Evolutionary conservation across 2,329 filamentous ascomycete genomes (phyloP).

Genomic region (Fusarium camptoceras): DNA sequence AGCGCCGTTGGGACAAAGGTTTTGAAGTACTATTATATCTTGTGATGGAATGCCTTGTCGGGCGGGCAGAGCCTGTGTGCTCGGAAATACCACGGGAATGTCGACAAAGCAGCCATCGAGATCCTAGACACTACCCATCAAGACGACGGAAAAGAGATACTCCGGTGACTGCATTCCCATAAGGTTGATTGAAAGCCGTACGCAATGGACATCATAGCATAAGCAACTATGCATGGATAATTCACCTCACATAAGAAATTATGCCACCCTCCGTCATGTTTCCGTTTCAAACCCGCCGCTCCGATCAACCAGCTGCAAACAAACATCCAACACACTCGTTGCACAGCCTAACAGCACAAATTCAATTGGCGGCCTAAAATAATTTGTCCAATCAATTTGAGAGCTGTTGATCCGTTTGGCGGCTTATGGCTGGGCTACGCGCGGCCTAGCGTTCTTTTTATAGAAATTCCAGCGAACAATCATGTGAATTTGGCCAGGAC

Average conservation of each 20-base stretch:
- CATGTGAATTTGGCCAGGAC: neutral
- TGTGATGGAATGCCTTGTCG: neutral
- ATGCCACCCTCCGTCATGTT: neutral
- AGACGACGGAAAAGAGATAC: neutral
- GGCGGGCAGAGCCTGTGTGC: neutral
- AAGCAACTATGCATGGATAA: neutral
- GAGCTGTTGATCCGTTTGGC: neutral
- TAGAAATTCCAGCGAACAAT: constrained; percentile 16
- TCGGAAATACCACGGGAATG: neutral
- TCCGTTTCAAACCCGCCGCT: neutral
- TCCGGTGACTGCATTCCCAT: neutral
- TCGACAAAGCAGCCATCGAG: neutral
- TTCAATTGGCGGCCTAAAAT: neutral
- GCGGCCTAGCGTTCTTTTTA: constrained; percentile 25
- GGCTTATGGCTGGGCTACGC: constrained; percentile 3
- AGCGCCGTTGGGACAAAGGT: neutral
- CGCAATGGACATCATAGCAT: neutral
- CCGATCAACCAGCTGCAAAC: neutral
- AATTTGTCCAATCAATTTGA: neutral
- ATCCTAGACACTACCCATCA: no score
- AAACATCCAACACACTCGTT: neutral
- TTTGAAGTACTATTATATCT: neutral
- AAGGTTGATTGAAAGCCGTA: neutral
- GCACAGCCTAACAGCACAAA: neutral
- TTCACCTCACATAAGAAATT: neutral